These are phyloP conservation scores for Kalmusia sp. DNA, from an alignment of 2,329 filamentous ascomycete species.

Conservation along the genomic window DNA sequence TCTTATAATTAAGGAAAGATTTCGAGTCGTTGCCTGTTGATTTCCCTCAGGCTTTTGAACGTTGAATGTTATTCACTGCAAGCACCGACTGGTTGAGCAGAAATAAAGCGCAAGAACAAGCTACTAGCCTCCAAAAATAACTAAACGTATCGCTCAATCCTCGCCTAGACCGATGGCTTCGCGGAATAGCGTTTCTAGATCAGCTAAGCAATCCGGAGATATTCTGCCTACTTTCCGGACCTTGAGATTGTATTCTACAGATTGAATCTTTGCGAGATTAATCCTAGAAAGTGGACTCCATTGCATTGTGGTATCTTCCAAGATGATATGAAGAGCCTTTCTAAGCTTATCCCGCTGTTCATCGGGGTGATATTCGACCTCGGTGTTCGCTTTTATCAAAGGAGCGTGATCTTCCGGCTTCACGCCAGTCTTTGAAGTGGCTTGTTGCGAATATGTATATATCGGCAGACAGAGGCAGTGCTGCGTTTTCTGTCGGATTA, in stretches of 20 bases:
- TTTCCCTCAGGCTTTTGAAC: too few species aligned
- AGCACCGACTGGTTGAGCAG: too few species aligned
- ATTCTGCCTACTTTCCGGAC: neutral
- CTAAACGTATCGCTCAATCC: neutral
- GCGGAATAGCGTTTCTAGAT: neutral
- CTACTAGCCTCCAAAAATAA: too few species aligned
- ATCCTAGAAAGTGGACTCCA: constrained; percentile 1
- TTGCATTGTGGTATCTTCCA: neutral
- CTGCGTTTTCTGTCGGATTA: neutral
- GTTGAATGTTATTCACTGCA: too few species aligned
- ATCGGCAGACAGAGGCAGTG: neutral
- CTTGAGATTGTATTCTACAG: neutral
- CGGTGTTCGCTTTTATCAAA: neutral
- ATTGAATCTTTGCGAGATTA: neutral
- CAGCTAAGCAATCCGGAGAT: neutral
- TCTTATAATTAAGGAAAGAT: too few species aligned
- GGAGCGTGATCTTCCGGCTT: constrained; percentile 1
- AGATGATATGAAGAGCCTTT: neutral
- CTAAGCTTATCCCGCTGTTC: neutral
- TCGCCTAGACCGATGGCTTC: neutral
- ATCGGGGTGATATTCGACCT: neutral
- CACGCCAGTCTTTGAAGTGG: neutral
- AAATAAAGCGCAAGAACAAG: too few species aligned
- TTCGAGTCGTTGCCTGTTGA: too few species aligned
- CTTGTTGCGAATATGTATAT: constrained; percentile 2